Conservation (phyloP, 1,284 basidiomycete species). For the Chiua sp. region DNA sequence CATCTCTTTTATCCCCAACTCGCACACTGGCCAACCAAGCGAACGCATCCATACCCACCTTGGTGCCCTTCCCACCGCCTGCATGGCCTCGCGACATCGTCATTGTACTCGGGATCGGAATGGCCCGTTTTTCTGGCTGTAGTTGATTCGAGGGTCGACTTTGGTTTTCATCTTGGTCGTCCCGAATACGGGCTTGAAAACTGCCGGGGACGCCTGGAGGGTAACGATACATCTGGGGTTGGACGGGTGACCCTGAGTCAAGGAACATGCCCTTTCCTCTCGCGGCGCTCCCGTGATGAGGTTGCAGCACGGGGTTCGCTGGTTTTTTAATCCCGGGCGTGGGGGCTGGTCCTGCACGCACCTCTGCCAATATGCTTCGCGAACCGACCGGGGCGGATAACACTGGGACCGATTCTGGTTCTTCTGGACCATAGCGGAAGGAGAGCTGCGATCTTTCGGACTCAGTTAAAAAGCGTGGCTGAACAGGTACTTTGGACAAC, state of each 20-base stretch:
- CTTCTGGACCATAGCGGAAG: conserved; percentile 54
- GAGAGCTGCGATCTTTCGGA: conserved; percentile 40
- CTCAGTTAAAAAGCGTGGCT: conserved; percentile 32
- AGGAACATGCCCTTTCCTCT: conserved; percentile 39
- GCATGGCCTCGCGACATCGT: conserved; percentile 61
- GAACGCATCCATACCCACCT: conserved; percentile 70
- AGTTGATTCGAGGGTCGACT: conserved; percentile 4
- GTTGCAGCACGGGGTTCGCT: conserved; percentile 41
- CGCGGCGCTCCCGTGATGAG: conserved; percentile 41
- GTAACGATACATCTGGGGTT: conserved; percentile 27
- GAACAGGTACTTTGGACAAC: conserved; percentile 19
- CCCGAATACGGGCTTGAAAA: conserved; percentile 20
- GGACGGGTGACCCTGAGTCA: conserved; percentile 19
- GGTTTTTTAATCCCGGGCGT: conserved; percentile 27
- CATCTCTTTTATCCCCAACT: conserved; percentile 54
- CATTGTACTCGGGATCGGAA: conserved; percentile 32
- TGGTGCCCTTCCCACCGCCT: conserved; percentile 57
- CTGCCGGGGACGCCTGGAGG: conserved; percentile 17
- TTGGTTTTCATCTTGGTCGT: conserved; percentile 22
- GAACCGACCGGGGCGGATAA: conserved; percentile 72
- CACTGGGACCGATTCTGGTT: conserved; percentile 38
- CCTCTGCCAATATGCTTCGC: conserved; percentile 70
- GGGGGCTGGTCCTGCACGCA: conserved; percentile 58
- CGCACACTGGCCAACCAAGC: conserved; percentile 77
- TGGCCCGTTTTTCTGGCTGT: conserved; percentile 25